A percentile compares a stretch with the other conserved stretches of the same genome.
Evolutionary conservation across 805 yeast genomes (phyloP).

Genomic region (Zygoascus flipseniorum): DNA sequence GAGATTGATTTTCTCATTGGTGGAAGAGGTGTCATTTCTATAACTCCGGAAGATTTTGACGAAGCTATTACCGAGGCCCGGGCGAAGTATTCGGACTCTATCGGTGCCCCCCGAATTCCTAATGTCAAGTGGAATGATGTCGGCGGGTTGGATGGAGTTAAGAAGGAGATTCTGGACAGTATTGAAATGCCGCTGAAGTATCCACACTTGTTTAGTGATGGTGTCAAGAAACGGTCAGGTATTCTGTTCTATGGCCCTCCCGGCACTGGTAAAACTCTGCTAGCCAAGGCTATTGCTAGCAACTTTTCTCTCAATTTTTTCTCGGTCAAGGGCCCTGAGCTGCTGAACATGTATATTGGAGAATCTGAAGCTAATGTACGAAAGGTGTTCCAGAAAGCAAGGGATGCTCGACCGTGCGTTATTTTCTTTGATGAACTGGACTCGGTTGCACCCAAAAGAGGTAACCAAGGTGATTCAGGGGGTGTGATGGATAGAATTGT

Average conservation of each 20-base stretch:
- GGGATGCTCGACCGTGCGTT: constrained; percentile 97
- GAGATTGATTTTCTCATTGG: constrained; percentile 33
- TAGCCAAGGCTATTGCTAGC: constrained; percentile 96
- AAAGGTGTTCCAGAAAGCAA: constrained; percentile 83
- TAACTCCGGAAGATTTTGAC: constrained; percentile 56
- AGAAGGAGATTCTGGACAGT: constrained; percentile 88
- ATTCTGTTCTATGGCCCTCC: constrained; percentile 96
- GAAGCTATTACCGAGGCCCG: constrained; percentile 72
- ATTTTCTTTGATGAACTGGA: constrained; percentile 96
- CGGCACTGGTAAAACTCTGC: constrained; percentile 92
- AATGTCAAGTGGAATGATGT: constrained; percentile 95
- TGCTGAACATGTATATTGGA: constrained; percentile 95
- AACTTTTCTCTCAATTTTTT: constrained; percentile 90
- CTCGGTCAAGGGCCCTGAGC: constrained; percentile 95
- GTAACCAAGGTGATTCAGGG: constrained; percentile 97
- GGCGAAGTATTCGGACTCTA: constrained; percentile 81
- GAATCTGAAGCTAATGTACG: constrained; percentile 97
- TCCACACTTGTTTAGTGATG: constrained; percentile 81
- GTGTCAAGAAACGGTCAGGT: constrained; percentile 90
- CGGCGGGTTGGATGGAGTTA: constrained; percentile 87
- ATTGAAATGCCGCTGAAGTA: constrained; percentile 92
- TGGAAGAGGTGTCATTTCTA: constrained; percentile 45
- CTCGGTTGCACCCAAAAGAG: constrained; percentile 97
- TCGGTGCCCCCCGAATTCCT: constrained; percentile 95
- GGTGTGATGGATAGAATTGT: constrained; percentile 99